phyloP scores from a whole-genome alignment of 1,139 yeast species.

The Taphrina wiesneri region DNA sequence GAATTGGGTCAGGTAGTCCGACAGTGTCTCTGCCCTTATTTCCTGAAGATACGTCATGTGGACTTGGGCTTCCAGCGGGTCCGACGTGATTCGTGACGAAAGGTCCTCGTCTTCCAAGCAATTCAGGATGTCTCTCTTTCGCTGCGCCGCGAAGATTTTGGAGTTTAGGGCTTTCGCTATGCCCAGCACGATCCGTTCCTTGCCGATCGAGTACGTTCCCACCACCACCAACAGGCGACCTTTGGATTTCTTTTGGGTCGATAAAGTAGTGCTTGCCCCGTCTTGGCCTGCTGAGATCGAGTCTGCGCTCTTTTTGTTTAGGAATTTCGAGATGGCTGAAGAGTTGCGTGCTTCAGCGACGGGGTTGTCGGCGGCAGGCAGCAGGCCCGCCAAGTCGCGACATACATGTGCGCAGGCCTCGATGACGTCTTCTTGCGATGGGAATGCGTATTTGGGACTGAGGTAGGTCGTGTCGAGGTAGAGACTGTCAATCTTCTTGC shows the following conservation, averaged over 20 bases:
- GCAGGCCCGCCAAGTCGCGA: slow-evolving; percentile 37
- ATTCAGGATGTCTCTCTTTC: slow-evolving; percentile 54
- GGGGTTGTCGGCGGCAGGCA: slow-evolving; percentile 44
- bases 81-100: slow-evolving; percentile 47
- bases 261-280: slow-evolving; percentile 50
- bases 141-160: slow-evolving; percentile 56
- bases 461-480: slow-evolving; percentile 89
- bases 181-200: slow-evolving; percentile 72
- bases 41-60: slow-evolving; percentile 69
- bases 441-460: slow-evolving; percentile 71
- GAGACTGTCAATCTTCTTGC: slow-evolving; percentile 55
- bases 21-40: slow-evolving; percentile 47
- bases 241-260: background rate
- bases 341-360: slow-evolving; percentile 25
- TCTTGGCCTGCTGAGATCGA: background rate
- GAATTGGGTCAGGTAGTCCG: slow-evolving; percentile 56
- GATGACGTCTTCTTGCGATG: slow-evolving; percentile 71
- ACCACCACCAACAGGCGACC: slow-evolving; percentile 61
- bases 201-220: slow-evolving; percentile 93
- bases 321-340: slow-evolving; percentile 13
- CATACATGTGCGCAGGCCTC: slow-evolving; percentile 60
- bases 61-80: slow-evolving; percentile 57
- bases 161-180: slow-evolving; percentile 60
- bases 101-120: slow-evolving; percentile 50
- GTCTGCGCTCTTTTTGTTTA: slow-evolving; percentile 7